phyloP scores from a whole-genome alignment of 768 basidiomycete species.

The Grammothele lineata region DNA sequence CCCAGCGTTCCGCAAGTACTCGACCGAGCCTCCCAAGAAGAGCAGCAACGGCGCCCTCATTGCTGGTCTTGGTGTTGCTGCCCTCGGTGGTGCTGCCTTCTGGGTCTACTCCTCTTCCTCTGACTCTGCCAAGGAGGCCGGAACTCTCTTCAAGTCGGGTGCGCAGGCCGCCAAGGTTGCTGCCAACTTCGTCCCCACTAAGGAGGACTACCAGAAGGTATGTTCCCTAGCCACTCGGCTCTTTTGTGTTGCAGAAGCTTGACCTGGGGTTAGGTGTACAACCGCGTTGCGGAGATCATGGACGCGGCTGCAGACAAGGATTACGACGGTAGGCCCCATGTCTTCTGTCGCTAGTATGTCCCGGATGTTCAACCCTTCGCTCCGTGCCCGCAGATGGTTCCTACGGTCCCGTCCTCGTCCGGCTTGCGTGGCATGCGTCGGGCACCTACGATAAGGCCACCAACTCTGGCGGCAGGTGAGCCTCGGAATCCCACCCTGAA shows the following conservation, averaged over 20 bases:
- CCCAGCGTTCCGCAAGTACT: conserved; percentile 48
- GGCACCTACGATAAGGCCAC: conserved; percentile 86
- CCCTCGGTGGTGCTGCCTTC: conserved; percentile 59
- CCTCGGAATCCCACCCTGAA: not conserved
- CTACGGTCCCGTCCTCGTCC: conserved; percentile 81
- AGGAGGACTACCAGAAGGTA: conserved; percentile 90
- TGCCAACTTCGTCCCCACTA: conserved; percentile 67
- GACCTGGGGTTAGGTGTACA: conserved; percentile 65
- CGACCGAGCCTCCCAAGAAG: conserved; percentile 46
- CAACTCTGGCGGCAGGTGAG: conserved; percentile 76
- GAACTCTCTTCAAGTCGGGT: conserved; percentile 55
- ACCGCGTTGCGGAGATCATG: conserved; percentile 72
- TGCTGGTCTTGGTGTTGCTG: conserved; percentile 55
- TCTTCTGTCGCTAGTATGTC: not conserved
- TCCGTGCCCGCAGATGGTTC: conserved; percentile 61
- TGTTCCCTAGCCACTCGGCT: conserved; percentile 1
- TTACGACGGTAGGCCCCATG: conserved; percentile 71
- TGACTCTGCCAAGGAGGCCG: conserved; percentile 46
- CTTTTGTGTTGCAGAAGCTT: no score
- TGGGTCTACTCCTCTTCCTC: conserved; percentile 47
- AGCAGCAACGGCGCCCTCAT: conserved; percentile 55
- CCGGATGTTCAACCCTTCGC: conserved; percentile 9
- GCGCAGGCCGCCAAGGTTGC: conserved; percentile 59
- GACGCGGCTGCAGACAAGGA: conserved; percentile 61
- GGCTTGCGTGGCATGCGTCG: conserved; percentile 92